Evolutionary conservation across 192 early-diverging fungal species (phyloP).

Genomic region (Coemansia sp.): DNA sequence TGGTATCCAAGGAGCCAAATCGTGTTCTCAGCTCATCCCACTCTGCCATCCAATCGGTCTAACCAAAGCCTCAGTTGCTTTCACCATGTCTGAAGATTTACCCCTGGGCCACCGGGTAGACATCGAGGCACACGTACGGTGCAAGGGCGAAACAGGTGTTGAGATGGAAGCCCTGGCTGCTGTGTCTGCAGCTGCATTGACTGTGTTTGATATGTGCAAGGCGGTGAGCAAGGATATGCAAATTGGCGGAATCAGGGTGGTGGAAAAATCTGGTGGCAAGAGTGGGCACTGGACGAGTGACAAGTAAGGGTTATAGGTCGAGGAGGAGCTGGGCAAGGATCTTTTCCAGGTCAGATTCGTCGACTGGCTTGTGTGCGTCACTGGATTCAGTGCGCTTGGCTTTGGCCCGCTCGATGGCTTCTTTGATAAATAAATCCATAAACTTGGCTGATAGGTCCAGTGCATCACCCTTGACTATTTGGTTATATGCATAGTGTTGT

Average conservation of each 20-base stretch:
- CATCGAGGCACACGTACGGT: constrained; percentile 67
- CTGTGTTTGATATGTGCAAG: constrained; percentile 97
- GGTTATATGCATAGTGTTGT: background rate
- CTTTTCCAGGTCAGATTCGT: constrained; percentile 51
- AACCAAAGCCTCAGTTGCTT: constrained; percentile 66
- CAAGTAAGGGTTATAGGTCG: constrained; percentile 27
- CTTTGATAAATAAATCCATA: constrained; percentile 41
- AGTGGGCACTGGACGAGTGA: constrained; percentile 57
- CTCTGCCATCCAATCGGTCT: constrained; percentile 82
- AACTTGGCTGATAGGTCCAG: constrained; percentile 34
- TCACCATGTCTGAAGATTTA: constrained; percentile 46
- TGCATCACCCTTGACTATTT: constrained; percentile 42
- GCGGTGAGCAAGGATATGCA: constrained; percentile 79
- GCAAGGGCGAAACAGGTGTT: constrained; percentile 82
- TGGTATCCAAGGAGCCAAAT: constrained; percentile 88
- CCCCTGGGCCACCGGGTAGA: constrained; percentile 54
- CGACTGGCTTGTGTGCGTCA: constrained; percentile 14
- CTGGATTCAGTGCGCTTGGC: constrained; percentile 22
- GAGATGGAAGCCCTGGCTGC: constrained; percentile 87
- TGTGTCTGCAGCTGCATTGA: constrained; percentile 74
- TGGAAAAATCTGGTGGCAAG: constrained; percentile 83
- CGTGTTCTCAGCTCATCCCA: constrained; percentile 77
- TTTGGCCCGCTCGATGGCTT: constrained; percentile 43
- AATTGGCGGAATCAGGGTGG: constrained; percentile 70
- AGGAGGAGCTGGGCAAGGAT: constrained; percentile 50